A percentile compares a stretch with the other conserved stretches of the same genome.
phyloP scores from a whole-genome alignment of 106 monocot genomes.

The Allium cepa region DNA sequence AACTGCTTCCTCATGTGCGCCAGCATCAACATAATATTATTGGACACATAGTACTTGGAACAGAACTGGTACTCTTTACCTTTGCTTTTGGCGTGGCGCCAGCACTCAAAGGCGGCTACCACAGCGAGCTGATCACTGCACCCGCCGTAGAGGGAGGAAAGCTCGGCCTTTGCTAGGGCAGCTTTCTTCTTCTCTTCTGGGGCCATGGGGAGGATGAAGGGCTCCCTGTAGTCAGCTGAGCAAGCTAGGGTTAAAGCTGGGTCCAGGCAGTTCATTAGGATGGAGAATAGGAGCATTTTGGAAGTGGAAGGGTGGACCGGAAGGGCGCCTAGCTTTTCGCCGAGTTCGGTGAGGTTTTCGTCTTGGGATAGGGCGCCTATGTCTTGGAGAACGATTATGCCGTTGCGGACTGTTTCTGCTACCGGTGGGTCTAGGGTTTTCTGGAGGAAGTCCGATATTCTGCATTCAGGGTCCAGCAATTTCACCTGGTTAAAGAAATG shows the following conservation, averaged over 20 bases:
- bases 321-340: slow-evolving; percentile 70
- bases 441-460: slow-evolving; percentile 66
- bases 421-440: slow-evolving; percentile 93
- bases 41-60: slow-evolving; percentile 70
- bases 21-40: slow-evolving; percentile 83
- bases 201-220: slow-evolving; percentile 74
- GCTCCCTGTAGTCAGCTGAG: slow-evolving; percentile 74
- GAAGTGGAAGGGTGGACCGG: slow-evolving; percentile 92
- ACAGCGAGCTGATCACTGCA: slow-evolving; percentile 87
- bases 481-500: slow-evolving; percentile 57
- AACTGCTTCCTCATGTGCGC: slow-evolving; percentile 77
- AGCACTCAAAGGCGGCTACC: slow-evolving; percentile 89
- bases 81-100: slow-evolving; percentile 64
- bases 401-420: slow-evolving; percentile 68
- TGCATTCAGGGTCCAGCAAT: slow-evolving; percentile 66
- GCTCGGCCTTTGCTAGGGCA: slow-evolving; percentile 53
- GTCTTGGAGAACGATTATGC: slow-evolving; percentile 67
- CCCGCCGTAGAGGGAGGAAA: slow-evolving; percentile 86
- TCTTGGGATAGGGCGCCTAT: slow-evolving; percentile 86
- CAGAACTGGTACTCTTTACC: slow-evolving; percentile 72
- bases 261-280: slow-evolving; percentile 94
- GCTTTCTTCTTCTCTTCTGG: slow-evolving; percentile 84
- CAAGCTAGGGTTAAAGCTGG: slow-evolving; percentile 95
- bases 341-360: slow-evolving; percentile 85
- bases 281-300: slow-evolving; percentile 96